Conservation (phyloP, 106 monocot genomes). For the Allium fistulosum region DNA sequence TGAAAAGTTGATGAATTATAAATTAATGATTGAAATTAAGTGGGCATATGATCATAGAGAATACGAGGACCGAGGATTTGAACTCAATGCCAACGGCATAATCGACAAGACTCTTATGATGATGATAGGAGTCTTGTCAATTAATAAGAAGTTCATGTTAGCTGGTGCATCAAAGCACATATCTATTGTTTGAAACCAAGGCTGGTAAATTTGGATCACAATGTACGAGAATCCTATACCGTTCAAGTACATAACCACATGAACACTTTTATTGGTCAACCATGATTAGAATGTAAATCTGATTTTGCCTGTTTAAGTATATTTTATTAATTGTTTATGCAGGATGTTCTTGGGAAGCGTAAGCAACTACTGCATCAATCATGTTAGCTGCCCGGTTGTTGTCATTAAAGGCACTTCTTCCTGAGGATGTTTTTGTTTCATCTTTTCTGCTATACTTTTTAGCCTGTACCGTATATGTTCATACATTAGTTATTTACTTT, state of each 20-base stretch:
- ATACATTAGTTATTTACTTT: background rate
- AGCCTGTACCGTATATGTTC: background rate
- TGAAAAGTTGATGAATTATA: background rate
- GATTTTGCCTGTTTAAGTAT: background rate
- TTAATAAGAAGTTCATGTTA: background rate
- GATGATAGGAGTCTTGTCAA: no score
- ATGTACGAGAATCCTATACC: background rate
- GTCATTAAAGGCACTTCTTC: constrained; percentile 58
- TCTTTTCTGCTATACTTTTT: background rate
- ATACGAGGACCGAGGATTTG: background rate
- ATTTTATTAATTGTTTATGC: constrained; percentile 3
- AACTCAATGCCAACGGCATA: no score
- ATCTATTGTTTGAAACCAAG: background rate
- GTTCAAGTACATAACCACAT: no score
- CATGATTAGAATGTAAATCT: background rate
- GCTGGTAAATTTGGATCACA: background rate
- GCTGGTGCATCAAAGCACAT: background rate
- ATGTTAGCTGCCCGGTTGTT: constrained; percentile 62
- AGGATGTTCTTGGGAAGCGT: constrained; percentile 93
- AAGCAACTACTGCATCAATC: constrained; percentile 88
- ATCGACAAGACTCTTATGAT: no score
- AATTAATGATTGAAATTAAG: background rate
- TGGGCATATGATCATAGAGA: background rate
- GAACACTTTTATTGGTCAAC: no score
- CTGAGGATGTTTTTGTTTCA: background rate